Conservation (phyloP, 768 basidiomycete genomes). For the Terana coerulea region DNA sequence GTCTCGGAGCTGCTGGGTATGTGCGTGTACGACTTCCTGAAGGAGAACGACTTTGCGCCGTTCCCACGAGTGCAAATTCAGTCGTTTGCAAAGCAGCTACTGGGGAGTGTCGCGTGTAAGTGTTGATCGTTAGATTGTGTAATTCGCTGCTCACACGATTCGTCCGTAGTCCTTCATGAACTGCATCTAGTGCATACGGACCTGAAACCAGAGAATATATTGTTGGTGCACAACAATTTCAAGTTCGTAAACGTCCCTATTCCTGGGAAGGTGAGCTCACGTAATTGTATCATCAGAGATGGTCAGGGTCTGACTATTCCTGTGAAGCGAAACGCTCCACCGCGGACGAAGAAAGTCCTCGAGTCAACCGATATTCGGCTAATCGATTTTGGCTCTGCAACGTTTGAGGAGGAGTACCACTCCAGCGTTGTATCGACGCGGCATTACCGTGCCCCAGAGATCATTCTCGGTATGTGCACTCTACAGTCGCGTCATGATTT, state of each 20-base stretch:
- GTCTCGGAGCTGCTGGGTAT: constrained; percentile 94
- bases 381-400: constrained; percentile 98
- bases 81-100: constrained; percentile 87
- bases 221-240: constrained; percentile 85
- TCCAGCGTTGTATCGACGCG: constrained; percentile 97
- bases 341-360: constrained; percentile 74
- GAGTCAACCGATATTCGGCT: constrained; percentile 88
- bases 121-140: constrained; percentile 18
- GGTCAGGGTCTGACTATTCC: constrained; percentile 12
- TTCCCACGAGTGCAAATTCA: constrained; percentile 97
- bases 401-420: constrained; percentile 97
- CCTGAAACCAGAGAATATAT: constrained; percentile 97
- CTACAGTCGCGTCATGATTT: background rate
- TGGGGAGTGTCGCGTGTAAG: constrained; percentile 93
- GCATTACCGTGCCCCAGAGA: constrained; percentile 98
- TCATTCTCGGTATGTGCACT: constrained; percentile 80
- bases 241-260: constrained; percentile 54
- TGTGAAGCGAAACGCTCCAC: constrained; percentile 56
- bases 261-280: constrained; percentile 55
- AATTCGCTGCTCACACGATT: constrained; percentile 14
- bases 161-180: constrained; percentile 75
- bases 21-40: constrained; percentile 98
- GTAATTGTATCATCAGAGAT: constrained; percentile 2
- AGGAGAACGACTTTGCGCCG: constrained; percentile 95
- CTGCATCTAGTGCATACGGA: constrained; percentile 94